A percentile compares a stretch with the other conserved stretches of the same genome.
phyloP scores from a whole-genome alignment of 2,329 filamentous ascomycete genomes.

The Cladosporium sp. region DNA sequence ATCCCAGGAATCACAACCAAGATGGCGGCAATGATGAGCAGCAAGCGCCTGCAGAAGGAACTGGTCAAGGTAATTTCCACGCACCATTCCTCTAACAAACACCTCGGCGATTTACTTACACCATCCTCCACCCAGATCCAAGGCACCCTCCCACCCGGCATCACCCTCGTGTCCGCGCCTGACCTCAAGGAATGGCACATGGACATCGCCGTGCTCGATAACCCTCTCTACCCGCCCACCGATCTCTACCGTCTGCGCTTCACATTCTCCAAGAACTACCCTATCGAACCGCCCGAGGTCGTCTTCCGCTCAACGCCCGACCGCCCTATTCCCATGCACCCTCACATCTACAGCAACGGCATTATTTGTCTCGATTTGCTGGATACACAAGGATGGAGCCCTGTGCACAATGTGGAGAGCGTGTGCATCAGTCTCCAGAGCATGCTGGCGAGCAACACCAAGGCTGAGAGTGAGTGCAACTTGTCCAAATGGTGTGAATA shows the following conservation, averaged over 20 bases:
- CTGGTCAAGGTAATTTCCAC: conserved; percentile 51
- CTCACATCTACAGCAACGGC: conserved; percentile 97
- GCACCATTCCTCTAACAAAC: neutral
- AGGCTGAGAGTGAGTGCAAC: conserved; percentile 69
- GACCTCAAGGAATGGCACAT: conserved; percentile 88
- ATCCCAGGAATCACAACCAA: neutral
- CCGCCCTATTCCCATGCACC: conserved; percentile 82
- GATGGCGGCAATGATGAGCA: conserved; percentile 40
- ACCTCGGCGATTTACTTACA: neutral
- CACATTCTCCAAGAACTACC: conserved; percentile 78
- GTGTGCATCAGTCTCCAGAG: conserved; percentile 97
- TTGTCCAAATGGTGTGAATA: neutral
- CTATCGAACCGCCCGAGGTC: conserved; percentile 95
- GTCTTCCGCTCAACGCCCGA: conserved; percentile 65
- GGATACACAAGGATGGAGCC: conserved; percentile 85
- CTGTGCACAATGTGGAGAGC: conserved; percentile 94
- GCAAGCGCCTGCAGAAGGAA: conserved; percentile 52
- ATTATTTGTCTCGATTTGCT: conserved; percentile 97
- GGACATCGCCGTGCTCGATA: conserved; percentile 91
- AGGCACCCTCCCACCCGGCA: conserved; percentile 62
- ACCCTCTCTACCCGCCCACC: conserved; percentile 75
- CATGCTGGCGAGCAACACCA: conserved; percentile 94
- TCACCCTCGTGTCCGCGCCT: conserved; percentile 76
- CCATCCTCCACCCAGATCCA: conserved; percentile 50
- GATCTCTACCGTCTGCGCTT: conserved; percentile 86